Percentiles rank a stretch among this genome's conserved stretches.
Conservation (phyloP, 139 green algal species). For the Nannochloris sp. region DNA sequence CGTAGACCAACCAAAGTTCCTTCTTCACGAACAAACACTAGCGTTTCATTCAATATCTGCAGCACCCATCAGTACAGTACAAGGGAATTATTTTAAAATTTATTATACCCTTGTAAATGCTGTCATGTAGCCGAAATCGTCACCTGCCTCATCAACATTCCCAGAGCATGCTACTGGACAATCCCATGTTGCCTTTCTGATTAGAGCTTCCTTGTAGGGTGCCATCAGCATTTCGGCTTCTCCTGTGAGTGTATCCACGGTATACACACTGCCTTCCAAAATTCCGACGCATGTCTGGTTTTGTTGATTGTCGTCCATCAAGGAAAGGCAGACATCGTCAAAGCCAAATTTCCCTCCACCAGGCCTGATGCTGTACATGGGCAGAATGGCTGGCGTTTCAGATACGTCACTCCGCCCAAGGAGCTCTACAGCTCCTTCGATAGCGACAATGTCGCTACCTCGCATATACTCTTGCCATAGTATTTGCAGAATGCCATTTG, state of each 20-base stretch:
- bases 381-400: slow-evolving; percentile 10
- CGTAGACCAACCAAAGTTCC: no score
- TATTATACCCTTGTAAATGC: slow-evolving; percentile 15
- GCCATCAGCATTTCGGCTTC: slow-evolving; percentile 21
- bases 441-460: not conserved
- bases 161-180: not conserved
- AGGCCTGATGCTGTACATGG: slow-evolving; percentile 17
- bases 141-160: slow-evolving; percentile 18
- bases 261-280: slow-evolving; percentile 1
- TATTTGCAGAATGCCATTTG: slow-evolving; percentile 1
- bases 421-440: not conserved
- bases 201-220: slow-evolving; percentile 11
- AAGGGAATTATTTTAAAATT: slow-evolving; percentile 23
- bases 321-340: slow-evolving; percentile 1
- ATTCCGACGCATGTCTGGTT: slow-evolving; percentile 7
- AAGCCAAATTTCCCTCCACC: slow-evolving; percentile 13
- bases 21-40: no score
- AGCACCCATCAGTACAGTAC: no score
- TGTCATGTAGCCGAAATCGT: slow-evolving; percentile 18
- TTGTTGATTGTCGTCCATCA: not conserved
- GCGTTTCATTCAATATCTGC: no score
- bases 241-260: slow-evolving; percentile 8
- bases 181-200: slow-evolving; percentile 6
- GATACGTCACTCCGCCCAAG: not conserved
- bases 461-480: slow-evolving; percentile 14